Evolutionary conservation across 192 early-diverging fungal species (phyloP), one percentile per base, ranked within the genome.

Genomic region (Thamnidium elegans): DNA sequence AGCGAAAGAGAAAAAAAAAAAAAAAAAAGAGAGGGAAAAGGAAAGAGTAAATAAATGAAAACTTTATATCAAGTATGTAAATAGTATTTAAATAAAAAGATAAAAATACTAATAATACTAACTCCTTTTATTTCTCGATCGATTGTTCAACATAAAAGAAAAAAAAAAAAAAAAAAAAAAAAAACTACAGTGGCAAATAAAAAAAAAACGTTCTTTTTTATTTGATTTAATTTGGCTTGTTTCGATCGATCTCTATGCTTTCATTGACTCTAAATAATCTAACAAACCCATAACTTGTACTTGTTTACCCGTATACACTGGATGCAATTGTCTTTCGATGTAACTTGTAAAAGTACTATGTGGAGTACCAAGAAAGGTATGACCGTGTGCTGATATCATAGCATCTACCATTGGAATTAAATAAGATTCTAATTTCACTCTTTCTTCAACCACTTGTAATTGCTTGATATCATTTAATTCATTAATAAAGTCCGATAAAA

Each of bases 331-430:
- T 20, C 74, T 66, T 68, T 76, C 74, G 43, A 76, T 72, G 50
- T 76, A 76, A 3, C 60, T 68, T 11, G 79, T 78, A 44, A 81
- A 81, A 0, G 78, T 79, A 23, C 78, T 79, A 47, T 79, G 75
- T 8, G 72, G 70, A 0, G 79, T 85, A 3, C 81, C 81, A 8
- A 83, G 34, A 55, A 85, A 85, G 7, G 74, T 69, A 23, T 70
- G 67, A 4, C 79, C 79, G 11, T 78, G 81, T 17, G 84, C 81
- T 13, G 75, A 68, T 48, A 83, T 78, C 31, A 83, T 78, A 4
- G 76, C 76, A 65, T 85, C 84, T 8, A 83, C 58, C 70, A 85
- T 77, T 10, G 84, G 84, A 19, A 85, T 75, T 26, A 85, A 47
- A 44, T 78, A 81, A 26, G 69, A 65, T 55, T 66, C 68, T 50